A percentile compares a stretch with the other conserved stretches of the same genome.
These are phyloP conservation scores for Hypoxylon trugodes DNA, from an alignment of 495 filamentous ascomycete genomes.

Conservation along the genomic window DNA sequence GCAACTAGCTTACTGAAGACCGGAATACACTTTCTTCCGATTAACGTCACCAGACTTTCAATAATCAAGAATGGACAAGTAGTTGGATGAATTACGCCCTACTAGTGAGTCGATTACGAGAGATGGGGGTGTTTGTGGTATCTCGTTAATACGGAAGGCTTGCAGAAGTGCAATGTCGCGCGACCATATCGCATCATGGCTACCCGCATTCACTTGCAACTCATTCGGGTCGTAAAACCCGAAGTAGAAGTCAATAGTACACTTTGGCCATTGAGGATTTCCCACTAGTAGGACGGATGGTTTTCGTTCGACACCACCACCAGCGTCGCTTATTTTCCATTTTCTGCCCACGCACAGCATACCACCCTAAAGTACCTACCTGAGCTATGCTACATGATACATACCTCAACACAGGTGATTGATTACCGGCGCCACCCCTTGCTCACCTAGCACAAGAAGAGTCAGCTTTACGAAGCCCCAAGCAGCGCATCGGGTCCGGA, in stretches of 20 bases:
- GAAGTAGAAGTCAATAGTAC: slow-evolving; percentile 29
- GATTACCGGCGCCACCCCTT: slow-evolving; percentile 10
- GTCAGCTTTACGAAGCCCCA: slow-evolving; percentile 23
- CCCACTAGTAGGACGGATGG: not conserved
- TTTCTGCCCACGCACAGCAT: slow-evolving; percentile 15
- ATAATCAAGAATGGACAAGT: not conserved
- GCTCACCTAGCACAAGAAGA: slow-evolving; percentile 20
- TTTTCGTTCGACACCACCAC: slow-evolving; percentile 28
- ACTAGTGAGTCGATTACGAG: slow-evolving; percentile 3
- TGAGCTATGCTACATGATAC: not conserved
- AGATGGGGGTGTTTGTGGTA: not conserved
- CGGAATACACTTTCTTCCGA: not conserved
- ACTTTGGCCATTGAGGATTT: not conserved
- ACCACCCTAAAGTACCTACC: not conserved
- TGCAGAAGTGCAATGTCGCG: slow-evolving; percentile 26
- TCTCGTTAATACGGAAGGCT: not conserved
- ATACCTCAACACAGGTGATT: slow-evolving; percentile 1
- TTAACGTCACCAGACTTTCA: not conserved
- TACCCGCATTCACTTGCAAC: slow-evolving; percentile 18
- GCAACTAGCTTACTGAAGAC: not conserved
- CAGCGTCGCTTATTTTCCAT: slow-evolving; percentile 9
- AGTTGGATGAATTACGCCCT: slow-evolving; percentile 1
- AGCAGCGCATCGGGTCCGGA: slow-evolving; percentile 25
- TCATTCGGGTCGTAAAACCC: slow-evolving; percentile 41
- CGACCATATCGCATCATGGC: slow-evolving; percentile 21